Evolutionary conservation across 1,139 yeast species (phyloP).

Genomic region (Suhomyces anneliseae): DNA sequence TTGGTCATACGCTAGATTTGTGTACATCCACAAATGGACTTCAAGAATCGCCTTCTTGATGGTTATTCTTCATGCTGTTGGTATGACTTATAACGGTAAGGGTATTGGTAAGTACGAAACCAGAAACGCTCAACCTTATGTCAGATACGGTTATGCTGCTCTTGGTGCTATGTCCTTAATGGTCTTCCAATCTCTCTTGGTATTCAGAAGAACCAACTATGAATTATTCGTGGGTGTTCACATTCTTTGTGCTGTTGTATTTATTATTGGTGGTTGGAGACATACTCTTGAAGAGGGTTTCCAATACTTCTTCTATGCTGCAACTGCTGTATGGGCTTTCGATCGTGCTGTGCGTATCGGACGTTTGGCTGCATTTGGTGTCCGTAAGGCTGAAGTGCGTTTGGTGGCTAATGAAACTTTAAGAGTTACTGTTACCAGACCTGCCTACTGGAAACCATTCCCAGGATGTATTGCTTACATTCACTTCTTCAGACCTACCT

Average conservation of each 20-base stretch:
- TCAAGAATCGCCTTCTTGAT: slow-evolving; percentile 46
- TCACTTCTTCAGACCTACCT: slow-evolving; percentile 38
- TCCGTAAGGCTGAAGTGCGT: slow-evolving; percentile 48
- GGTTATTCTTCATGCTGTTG: slow-evolving; percentile 50
- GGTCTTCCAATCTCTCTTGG: slow-evolving; percentile 46
- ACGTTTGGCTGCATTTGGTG: slow-evolving; percentile 52
- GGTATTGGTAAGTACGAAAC: slow-evolving; percentile 33
- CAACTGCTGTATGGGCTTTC: slow-evolving; percentile 61
- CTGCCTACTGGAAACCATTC: slow-evolving; percentile 40
- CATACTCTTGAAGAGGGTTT: slow-evolving; percentile 52
- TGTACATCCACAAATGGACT: slow-evolving; percentile 66
- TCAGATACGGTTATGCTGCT: slow-evolving; percentile 58
- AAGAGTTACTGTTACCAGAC: slow-evolving; percentile 36
- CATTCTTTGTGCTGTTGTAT: slow-evolving; percentile 54
- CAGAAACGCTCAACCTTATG: slow-evolving; percentile 42
- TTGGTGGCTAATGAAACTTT: slow-evolving; percentile 49
- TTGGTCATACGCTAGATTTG: slow-evolving; percentile 62
- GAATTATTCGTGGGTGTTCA: slow-evolving; percentile 65
- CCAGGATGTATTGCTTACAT: slow-evolving; percentile 43
- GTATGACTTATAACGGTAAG: slow-evolving; percentile 41
- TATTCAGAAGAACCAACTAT: slow-evolving; percentile 58
- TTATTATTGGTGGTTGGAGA: slow-evolving; percentile 58
- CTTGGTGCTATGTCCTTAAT: slow-evolving; percentile 39
- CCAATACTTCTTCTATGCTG: slow-evolving; percentile 49
- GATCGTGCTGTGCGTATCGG: slow-evolving; percentile 56